Conservation (phyloP, 768 basidiomycete species). For the Leccinum subgranulosum region DNA sequence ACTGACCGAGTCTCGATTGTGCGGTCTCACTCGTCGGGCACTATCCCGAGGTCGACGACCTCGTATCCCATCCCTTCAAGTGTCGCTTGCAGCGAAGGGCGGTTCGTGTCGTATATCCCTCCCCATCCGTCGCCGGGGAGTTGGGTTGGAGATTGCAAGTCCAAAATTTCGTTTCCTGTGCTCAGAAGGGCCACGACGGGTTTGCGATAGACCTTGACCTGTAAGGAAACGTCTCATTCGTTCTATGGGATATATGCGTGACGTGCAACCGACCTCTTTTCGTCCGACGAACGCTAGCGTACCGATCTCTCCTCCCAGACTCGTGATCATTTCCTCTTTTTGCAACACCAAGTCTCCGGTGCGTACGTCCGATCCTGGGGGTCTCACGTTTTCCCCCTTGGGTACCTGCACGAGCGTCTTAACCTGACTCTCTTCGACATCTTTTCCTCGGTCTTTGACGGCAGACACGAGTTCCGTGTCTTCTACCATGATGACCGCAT, state of each 20-base stretch:
- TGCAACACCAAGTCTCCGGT: conserved; percentile 65
- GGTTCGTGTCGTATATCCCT: conserved; percentile 82
- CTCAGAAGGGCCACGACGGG: conserved; percentile 79
- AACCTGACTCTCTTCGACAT: conserved; percentile 68
- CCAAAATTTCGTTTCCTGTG: conserved; percentile 80
- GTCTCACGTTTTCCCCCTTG: conserved; percentile 67
- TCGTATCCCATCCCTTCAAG: conserved; percentile 72
- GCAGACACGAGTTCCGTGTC: conserved; percentile 76
- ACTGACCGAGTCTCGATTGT: background rate
- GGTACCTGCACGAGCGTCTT: conserved; percentile 62
- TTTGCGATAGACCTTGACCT: conserved; percentile 71
- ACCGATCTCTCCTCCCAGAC: conserved; percentile 79
- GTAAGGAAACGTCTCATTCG: background rate
- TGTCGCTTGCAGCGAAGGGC: conserved; percentile 71
- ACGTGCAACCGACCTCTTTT: conserved; percentile 48
- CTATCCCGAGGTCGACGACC: conserved; percentile 79
- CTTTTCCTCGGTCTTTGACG: conserved; percentile 34
- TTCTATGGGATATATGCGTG: background rate
- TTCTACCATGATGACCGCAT: conserved; percentile 91
- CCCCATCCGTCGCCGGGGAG: conserved; percentile 49
- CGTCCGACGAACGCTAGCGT: conserved; percentile 77
- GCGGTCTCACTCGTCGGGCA: conserved; percentile 59
- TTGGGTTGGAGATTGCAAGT: conserved; percentile 47
- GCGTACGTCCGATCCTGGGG: conserved; percentile 70
- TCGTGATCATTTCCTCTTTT: conserved; percentile 56